Percentiles rank a stretch among this genome's conserved stretches.
Conservation (phyloP, 1,284 basidiomycete species). For the Malassezia psittaci region DNA sequence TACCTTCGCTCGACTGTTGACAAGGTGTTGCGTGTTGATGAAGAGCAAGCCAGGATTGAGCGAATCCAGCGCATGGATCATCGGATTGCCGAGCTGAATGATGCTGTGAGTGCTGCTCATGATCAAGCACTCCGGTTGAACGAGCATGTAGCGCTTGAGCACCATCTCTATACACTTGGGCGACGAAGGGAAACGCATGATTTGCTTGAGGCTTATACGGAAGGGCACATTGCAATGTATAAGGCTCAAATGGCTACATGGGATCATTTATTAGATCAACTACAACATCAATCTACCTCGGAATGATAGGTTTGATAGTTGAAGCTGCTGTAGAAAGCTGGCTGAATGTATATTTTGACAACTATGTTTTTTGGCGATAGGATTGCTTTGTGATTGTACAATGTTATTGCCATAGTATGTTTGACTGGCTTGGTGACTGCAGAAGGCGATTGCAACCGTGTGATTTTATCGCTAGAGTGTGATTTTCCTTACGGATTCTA, state of each 20-base stretch:
- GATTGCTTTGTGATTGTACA: no score
- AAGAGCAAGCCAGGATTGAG: constrained; percentile 81
- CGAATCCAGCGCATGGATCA: constrained; percentile 81
- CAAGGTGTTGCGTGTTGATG: constrained; percentile 77
- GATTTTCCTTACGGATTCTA: no score
- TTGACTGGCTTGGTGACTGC: no score
- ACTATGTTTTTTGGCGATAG: no score
- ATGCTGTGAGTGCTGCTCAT: constrained; percentile 85
- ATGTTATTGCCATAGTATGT: no score
- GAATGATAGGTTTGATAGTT: no score
- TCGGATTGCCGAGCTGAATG: constrained; percentile 94
- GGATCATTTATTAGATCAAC: constrained; percentile 7
- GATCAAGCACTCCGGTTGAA: constrained; percentile 93
- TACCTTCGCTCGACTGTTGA: constrained; percentile 93
- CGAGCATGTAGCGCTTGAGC: constrained; percentile 81
- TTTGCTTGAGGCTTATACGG: constrained; percentile 72
- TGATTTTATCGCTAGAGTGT: no score
- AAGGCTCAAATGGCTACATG: constrained; percentile 8
- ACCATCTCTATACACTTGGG: constrained; percentile 73
- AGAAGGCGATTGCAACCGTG: no score
- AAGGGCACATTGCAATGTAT: constrained; percentile 85
- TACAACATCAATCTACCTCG: no score
- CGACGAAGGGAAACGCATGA: constrained; percentile 95
- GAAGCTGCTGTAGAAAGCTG: no score
- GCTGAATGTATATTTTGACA: no score